phyloP scores from a whole-genome alignment of 2,329 filamentous ascomycete species.

The Hypoxylon sp. region DNA sequence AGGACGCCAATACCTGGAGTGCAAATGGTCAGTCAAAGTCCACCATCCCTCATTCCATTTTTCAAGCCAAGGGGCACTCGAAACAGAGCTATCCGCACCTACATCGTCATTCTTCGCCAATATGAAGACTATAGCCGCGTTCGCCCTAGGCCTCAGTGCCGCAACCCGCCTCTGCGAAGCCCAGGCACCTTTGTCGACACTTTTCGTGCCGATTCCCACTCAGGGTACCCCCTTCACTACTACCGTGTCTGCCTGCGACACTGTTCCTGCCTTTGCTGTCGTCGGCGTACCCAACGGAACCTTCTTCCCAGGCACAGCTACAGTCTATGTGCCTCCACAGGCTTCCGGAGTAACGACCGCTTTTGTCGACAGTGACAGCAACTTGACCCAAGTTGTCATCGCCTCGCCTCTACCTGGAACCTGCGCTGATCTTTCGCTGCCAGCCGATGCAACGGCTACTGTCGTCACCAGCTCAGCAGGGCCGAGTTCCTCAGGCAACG shows the following conservation, averaged over 20 bases:
- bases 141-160: slow-evolving; percentile 4
- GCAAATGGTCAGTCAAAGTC: not conserved
- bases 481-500: not conserved
- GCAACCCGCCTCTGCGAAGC: slow-evolving; percentile 6
- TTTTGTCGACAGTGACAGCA: slow-evolving; percentile 17
- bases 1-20: not conserved
- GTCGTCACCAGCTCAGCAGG: slow-evolving; percentile 5
- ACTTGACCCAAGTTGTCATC: slow-evolving; percentile 30
- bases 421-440: slow-evolving; percentile 7
- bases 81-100: slow-evolving; percentile 1
- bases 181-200: slow-evolving; percentile 10
- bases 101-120: not conserved
- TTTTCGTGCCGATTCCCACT: slow-evolving; percentile 22
- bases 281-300: slow-evolving; percentile 30
- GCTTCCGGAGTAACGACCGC: slow-evolving; percentile 13
- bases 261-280: slow-evolving; percentile 25
- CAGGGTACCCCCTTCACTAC: slow-evolving; percentile 23
- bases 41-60: slow-evolving; percentile 4
- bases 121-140: slow-evolving; percentile 11
- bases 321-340: slow-evolving; percentile 26
- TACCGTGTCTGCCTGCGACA: slow-evolving; percentile 24
- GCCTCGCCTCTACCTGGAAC: slow-evolving; percentile 17
- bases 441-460: slow-evolving; percentile 7
- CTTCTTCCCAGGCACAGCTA: slow-evolving; percentile 27
- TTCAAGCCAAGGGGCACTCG: not conserved